Evolutionary conservation across 129 eudicot genomes (phyloP), one percentile per base, ranked within the genome.

Genomic region (Arctium minus): DNA sequence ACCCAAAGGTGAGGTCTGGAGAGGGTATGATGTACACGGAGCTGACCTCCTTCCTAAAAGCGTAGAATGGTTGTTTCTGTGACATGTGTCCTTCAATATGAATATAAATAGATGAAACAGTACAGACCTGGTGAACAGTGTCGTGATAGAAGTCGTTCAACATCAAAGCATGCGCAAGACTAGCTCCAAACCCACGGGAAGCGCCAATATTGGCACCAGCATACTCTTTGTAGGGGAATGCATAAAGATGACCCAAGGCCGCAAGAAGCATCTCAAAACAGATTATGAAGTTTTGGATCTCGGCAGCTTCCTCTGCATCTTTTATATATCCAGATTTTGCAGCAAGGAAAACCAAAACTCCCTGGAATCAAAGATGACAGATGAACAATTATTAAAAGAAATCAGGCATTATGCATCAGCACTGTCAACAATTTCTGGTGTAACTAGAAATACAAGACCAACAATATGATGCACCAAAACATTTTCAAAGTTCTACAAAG

Each of bases 241-340:
- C 99, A 86, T 89, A 96, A 69, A 96, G 93, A 86, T 96, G 99
- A 35, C 98, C 99, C 29, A 90, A 74, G 9, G 99, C 99, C 48
- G 99, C 99, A 84, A 96, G 90, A 50, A 96, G 98, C 99, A 96
- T 96, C 88, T 96, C 99, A 42, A 96, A 87, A 82, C 99, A 96
- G 53, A 96, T 86, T 87, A 96, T 85, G 36, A 93, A 93, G 84
- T 87, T 93, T 79, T 96, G 99, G 36, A 96, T 88, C 40, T 96
- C 94, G 12, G 98, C 99, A 70, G 99, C 99, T 40, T 93, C 95
- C 84, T 93, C 86, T 17, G 94, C 87, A 81, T 93, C 85, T 80
- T 92, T 92, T 77, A 96, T 93, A 36, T 90, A 79, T 38, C 92
- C 97, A 64, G 98, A 86, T 82, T 96, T 96, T 33, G 99, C 99